phyloP scores from a whole-genome alignment of 108 stramenopile species.

The Pseudonitzschia multiseries region DNA sequence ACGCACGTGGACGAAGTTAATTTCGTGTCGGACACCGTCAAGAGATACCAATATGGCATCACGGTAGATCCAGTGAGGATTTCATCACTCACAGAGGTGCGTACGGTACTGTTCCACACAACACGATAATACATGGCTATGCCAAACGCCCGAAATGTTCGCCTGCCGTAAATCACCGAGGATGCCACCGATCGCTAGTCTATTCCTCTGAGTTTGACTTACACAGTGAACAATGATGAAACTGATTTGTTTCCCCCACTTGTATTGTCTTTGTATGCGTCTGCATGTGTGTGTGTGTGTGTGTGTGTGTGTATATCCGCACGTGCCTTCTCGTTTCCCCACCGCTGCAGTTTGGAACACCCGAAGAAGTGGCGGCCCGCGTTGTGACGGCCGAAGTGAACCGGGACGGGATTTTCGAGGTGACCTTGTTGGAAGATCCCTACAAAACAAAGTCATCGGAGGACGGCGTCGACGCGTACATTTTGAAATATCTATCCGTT shows the following conservation, averaged over 20 bases:
- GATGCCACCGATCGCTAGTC: no score
- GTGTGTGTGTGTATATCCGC: neutral
- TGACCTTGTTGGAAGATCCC: conserved; percentile 76
- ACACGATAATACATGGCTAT: neutral
- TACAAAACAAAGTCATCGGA: conserved; percentile 23
- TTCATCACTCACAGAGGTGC: conserved; percentile 42
- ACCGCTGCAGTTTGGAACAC: conserved; percentile 66
- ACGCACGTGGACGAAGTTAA: conserved; percentile 86
- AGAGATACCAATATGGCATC: conserved; percentile 67
- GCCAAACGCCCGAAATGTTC: neutral
- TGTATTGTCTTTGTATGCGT: neutral
- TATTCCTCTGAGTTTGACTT: no score
- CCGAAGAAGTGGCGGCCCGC: conserved; percentile 78
- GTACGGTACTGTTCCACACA: neutral
- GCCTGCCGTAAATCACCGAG: neutral
- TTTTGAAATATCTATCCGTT: conserved; percentile 61
- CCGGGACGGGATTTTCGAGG: conserved; percentile 82
- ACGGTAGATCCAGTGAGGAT: conserved; percentile 86
- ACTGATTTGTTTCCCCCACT: neutral
- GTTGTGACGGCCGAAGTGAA: conserved; percentile 85
- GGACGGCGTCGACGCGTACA: conserved; percentile 42
- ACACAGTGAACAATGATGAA: neutral
- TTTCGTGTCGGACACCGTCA: conserved; percentile 33
- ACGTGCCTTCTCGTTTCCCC: neutral
- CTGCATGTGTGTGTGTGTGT: neutral